Conservation (phyloP, 2,329 filamentous ascomycete species). For the Akanthomyces muscarius region DNA sequence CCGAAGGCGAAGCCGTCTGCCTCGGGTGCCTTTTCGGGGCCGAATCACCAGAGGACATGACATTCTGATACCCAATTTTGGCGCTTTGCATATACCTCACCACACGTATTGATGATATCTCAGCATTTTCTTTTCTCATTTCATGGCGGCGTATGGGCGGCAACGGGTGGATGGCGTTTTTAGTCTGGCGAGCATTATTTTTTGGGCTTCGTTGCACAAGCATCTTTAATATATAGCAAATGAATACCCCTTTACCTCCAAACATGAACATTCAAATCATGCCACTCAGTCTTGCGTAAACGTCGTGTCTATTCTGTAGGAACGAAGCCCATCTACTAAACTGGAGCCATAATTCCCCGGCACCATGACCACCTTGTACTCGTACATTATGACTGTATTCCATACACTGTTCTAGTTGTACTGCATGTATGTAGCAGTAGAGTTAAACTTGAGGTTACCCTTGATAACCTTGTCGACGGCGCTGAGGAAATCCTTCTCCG, state of each 20-base stretch:
- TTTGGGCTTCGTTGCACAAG: not conserved
- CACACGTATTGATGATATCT: not conserved
- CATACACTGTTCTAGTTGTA: constrained; percentile 70
- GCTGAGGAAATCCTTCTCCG: constrained; percentile 97
- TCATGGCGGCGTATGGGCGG: constrained; percentile 6
- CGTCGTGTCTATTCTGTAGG: constrained; percentile 10
- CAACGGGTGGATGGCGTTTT: not conserved
- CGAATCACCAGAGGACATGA: constrained; percentile 27
- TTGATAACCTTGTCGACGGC: constrained; percentile 99
- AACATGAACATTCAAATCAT: not conserved
- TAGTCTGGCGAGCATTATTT: not conserved
- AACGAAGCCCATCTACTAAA: not conserved
- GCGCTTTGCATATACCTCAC: not conserved
- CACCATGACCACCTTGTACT: constrained; percentile 26
- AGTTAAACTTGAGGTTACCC: constrained; percentile 99
- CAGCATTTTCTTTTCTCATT: not conserved
- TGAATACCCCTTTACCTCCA: not conserved
- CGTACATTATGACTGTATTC: constrained; percentile 32
- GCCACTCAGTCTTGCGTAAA: not conserved
- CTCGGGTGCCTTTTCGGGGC: constrained; percentile 54
- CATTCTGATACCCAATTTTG: not conserved
- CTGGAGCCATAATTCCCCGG: constrained; percentile 19
- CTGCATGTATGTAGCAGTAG: constrained; percentile 95
- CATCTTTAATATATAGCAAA: not conserved
- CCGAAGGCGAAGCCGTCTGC: constrained; percentile 63